These are phyloP conservation scores for Alternaria novae-zelandiae DNA, from an alignment of 2,329 filamentous ascomycete genomes.

Conservation along the genomic window DNA sequence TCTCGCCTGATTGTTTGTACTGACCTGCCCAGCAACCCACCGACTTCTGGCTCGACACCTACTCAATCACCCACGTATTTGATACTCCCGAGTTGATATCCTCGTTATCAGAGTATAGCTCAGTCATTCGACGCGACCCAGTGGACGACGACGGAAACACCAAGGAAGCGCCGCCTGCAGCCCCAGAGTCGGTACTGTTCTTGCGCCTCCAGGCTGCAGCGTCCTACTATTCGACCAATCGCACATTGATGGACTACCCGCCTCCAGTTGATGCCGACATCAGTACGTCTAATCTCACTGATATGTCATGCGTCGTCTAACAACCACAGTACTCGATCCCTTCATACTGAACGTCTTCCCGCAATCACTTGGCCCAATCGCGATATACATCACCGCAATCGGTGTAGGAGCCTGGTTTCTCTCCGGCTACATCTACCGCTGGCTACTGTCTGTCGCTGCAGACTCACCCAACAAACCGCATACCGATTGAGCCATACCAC, in stretches of 20 bases:
- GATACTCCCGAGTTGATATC: conserved; percentile 67
- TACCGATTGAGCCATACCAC: conserved; percentile 32
- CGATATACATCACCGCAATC: conserved; percentile 70
- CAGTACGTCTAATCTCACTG: conserved; percentile 48
- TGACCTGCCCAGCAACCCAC: conserved; percentile 76
- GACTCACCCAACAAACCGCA: conserved; percentile 37
- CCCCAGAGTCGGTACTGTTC: conserved; percentile 65
- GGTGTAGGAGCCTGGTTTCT: conserved; percentile 61
- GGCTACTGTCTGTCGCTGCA: conserved; percentile 31
- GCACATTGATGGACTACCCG: conserved; percentile 74
- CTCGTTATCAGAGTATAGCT: conserved; percentile 68
- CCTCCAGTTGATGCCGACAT: conserved; percentile 78
- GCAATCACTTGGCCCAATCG: conserved; percentile 74
- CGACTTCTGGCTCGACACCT: conserved; percentile 72
- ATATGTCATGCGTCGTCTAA: conserved; percentile 14
- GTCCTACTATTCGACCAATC: conserved; percentile 81
- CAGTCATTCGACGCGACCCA: conserved; percentile 52
- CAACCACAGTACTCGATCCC: conserved; percentile 74
- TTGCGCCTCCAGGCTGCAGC: conserved; percentile 78
- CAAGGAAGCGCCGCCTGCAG: conserved; percentile 5
- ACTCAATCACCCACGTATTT: conserved; percentile 67
- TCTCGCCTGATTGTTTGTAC: conserved; percentile 9
- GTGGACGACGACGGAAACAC: conserved; percentile 4
- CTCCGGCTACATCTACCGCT: conserved; percentile 52
- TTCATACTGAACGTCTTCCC: conserved; percentile 82